These are phyloP conservation scores for Huiozyma naganishii DNA, from an alignment of 805 yeast species.

Conservation along the genomic window DNA sequence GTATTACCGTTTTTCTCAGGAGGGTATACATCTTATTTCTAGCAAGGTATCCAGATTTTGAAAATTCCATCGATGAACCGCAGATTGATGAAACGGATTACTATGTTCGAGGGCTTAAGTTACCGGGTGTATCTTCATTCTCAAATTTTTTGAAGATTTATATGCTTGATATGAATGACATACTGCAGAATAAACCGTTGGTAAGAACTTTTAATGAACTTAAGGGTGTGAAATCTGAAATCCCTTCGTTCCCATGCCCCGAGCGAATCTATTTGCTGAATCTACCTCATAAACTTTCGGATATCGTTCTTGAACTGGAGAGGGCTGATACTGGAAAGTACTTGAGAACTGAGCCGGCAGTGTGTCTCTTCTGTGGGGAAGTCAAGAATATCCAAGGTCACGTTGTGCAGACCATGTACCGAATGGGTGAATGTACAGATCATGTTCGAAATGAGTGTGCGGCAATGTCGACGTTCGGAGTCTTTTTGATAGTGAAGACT, in stretches of 20 bases:
- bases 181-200: background rate
- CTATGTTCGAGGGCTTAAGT: background rate
- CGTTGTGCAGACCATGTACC: slow-evolving; percentile 36
- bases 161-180: too few relatives aligned
- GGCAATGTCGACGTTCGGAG: slow-evolving; percentile 15
- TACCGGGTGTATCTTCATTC: background rate
- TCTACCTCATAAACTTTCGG: slow-evolving; percentile 9
- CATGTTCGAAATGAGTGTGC: slow-evolving; percentile 54
- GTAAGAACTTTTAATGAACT: background rate
- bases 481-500: slow-evolving; percentile 18
- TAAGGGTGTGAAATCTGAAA: background rate
- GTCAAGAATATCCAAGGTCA: slow-evolving; percentile 56
- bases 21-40: slow-evolving; percentile 9
- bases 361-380: slow-evolving; percentile 75
- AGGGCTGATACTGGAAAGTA: slow-evolving; percentile 28
- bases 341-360: slow-evolving; percentile 53
- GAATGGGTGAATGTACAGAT: slow-evolving; percentile 67
- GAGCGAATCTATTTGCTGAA: slow-evolving; percentile 5
- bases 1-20: slow-evolving; percentile 12
- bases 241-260: background rate
- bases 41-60: slow-evolving; percentile 6
- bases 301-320: slow-evolving; percentile 2
- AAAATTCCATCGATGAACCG: too few relatives aligned
- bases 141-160: background rate
- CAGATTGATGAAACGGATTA: slow-evolving; percentile 1